Evolutionary conservation across 225 moss, liverwort and hornwort species (phyloP).

Genomic region (Neckera pumila): DNA sequence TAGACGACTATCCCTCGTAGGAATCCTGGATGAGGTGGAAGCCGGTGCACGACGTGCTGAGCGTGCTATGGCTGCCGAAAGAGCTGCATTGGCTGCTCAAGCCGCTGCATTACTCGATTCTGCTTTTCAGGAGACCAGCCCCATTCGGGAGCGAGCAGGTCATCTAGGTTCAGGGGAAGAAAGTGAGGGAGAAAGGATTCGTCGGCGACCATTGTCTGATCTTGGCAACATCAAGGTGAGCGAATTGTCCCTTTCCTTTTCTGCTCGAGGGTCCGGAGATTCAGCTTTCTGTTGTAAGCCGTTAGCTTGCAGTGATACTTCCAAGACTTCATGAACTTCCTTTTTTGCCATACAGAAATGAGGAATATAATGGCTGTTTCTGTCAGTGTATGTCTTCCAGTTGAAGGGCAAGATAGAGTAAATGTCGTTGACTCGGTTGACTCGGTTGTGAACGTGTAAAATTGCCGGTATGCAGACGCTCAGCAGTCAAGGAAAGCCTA

Average conservation of each 20-base stretch:
- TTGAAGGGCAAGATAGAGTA: neutral
- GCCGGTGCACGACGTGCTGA: slow-evolving; percentile 76
- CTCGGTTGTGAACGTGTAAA: neutral
- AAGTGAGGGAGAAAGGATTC: slow-evolving; percentile 29
- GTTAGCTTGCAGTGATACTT: neutral
- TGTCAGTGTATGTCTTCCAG: neutral
- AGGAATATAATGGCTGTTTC: neutral
- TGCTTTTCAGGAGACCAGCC: slow-evolving; percentile 68
- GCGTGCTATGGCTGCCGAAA: slow-evolving; percentile 64
- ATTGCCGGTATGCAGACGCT: slow-evolving; percentile 20
- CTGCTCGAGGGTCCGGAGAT: neutral
- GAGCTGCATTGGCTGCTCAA: slow-evolving; percentile 64
- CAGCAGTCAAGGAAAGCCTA: slow-evolving; percentile 33
- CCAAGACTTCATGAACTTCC: neutral
- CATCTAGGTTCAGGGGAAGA: slow-evolving; percentile 45
- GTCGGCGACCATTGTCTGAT: slow-evolving; percentile 43
- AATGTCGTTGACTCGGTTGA: neutral
- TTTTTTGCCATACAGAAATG: neutral
- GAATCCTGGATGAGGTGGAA: slow-evolving; percentile 68
- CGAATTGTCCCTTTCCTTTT: neutral
- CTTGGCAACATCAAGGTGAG: slow-evolving; percentile 45
- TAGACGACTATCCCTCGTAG: slow-evolving; percentile 36
- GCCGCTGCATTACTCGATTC: slow-evolving; percentile 72
- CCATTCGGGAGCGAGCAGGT: slow-evolving; percentile 24
- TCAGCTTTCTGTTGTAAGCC: neutral